Percentiles rank a stretch among this genome's conserved stretches.
These are phyloP conservation scores for Pseudopithomyces maydicus DNA, from an alignment of 2,329 filamentous ascomycete species.

Conservation along the genomic window DNA sequence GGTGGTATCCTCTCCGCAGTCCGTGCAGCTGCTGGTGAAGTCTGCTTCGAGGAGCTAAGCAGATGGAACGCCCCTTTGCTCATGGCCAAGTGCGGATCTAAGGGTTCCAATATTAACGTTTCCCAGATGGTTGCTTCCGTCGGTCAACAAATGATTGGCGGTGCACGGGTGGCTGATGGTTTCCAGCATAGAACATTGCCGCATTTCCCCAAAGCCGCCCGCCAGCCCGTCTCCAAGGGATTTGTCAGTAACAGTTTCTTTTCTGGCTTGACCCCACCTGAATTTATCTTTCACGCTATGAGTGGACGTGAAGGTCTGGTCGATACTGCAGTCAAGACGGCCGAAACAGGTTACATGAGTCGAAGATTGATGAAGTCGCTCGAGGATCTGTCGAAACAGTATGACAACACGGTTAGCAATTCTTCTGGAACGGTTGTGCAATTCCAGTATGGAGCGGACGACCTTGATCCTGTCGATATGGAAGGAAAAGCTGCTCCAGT, in stretches of 20 bases:
- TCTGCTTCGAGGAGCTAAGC: conserved; percentile 88
- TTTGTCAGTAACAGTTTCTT: conserved; percentile 99
- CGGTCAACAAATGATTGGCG: conserved; percentile 96
- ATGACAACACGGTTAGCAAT: conserved; percentile 93
- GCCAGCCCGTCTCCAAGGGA: conserved; percentile 91
- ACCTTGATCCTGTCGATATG: conserved; percentile 96
- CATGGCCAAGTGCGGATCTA: conserved; percentile 97
- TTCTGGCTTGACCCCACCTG: conserved; percentile 83
- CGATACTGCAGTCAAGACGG: conserved; percentile 98
- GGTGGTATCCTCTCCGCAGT: conserved; percentile 92
- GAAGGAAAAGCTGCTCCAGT: conserved; percentile 92
- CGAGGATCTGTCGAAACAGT: conserved; percentile 90
- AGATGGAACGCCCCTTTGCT: conserved; percentile 90
- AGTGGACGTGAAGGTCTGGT: conserved; percentile 97
- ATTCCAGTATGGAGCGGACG: conserved; percentile 96
- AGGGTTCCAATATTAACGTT: conserved; percentile 97
- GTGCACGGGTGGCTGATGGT: conserved; percentile 88
- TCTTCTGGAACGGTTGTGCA: conserved; percentile 89
- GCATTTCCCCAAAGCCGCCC: conserved; percentile 92
- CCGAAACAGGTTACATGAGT: conserved; percentile 99
- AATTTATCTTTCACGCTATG: conserved; percentile 98
- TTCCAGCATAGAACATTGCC: conserved; percentile 95
- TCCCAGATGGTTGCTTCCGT: conserved; percentile 98
- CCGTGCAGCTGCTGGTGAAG: conserved; percentile 85
- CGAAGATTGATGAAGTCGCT: conserved; percentile 96